A percentile compares a stretch with the other conserved stretches of the same genome.
Conservation (phyloP, 371 early-diverging fungal species). For the Umbelopsis sp. region DNA sequence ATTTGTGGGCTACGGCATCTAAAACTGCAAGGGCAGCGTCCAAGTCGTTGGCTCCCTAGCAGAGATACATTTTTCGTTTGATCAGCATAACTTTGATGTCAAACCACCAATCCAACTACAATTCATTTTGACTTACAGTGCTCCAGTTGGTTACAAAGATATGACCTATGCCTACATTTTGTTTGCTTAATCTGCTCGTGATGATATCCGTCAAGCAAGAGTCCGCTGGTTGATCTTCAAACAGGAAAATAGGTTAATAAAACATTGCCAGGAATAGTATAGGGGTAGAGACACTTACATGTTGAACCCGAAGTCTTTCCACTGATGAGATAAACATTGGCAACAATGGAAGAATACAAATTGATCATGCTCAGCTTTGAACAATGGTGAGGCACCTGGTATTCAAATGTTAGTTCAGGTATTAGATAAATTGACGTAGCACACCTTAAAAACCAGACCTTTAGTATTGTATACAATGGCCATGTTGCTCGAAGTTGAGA, state of each 20-base stretch:
- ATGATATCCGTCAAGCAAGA: background rate
- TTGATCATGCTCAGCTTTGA: background rate
- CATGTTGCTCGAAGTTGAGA: background rate
- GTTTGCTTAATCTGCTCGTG: background rate
- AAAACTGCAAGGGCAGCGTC: background rate
- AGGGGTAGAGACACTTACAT: background rate
- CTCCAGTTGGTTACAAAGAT: constrained; percentile 6
- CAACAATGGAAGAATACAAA: background rate
- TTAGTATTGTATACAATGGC: background rate
- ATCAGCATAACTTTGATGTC: background rate
- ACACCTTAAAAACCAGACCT: background rate
- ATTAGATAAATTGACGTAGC: background rate
- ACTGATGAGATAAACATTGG: constrained; percentile 7
- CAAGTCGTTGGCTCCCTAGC: background rate
- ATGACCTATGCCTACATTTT: background rate
- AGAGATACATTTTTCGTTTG: background rate
- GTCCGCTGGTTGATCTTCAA: background rate
- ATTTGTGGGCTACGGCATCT: background rate
- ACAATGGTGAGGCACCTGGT: constrained; percentile 1
- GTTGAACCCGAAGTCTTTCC: background rate
- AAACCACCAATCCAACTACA: background rate
- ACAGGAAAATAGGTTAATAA: background rate
- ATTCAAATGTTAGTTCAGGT: background rate
- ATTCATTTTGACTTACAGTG: background rate
- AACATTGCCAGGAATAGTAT: background rate